Percentiles rank a stretch among this genome's conserved stretches.
Conservation (phyloP, 352 stramenopile genomes). For the Pythium phragmitis region DNA sequence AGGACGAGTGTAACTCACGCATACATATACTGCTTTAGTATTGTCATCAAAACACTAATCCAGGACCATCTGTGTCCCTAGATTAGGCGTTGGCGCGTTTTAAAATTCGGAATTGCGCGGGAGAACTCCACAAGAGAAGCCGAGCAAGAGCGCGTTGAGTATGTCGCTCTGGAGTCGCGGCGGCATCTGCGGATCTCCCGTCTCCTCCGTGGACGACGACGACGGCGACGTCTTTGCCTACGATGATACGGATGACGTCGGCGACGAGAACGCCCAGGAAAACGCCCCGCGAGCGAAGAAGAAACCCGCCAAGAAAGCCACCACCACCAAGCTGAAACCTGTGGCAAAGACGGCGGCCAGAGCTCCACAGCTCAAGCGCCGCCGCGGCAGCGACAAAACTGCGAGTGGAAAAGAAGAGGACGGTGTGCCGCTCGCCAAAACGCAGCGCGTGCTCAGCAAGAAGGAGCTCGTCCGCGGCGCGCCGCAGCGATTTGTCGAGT, state of each 20-base stretch:
- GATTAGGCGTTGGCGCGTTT: background rate
- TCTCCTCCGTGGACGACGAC: constrained; percentile 6
- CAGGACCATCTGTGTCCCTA: background rate
- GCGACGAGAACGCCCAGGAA: background rate
- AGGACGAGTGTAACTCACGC: too few relatives aligned
- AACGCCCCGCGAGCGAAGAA: background rate
- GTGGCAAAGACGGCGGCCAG: background rate
- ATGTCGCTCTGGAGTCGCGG: constrained; percentile 6
- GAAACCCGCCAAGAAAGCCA: background rate
- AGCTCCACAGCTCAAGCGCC: background rate
- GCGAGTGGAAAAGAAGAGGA: background rate
- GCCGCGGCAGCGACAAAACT: background rate
- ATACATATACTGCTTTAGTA: background rate
- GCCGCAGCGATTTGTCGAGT: constrained; percentile 49
- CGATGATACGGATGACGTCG: background rate
- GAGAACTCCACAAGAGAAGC: background rate
- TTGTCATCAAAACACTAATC: background rate
- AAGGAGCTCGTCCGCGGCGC: constrained; percentile 48
- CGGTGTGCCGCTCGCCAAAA: background rate
- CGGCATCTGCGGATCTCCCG: constrained; percentile 25
- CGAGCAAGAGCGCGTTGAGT: too few relatives aligned
- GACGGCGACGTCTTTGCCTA: constrained; percentile 19
- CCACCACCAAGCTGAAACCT: background rate
- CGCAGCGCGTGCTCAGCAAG: constrained; percentile 28
- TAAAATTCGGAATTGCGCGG: background rate